Base-by-base conservation (phyloP, 2,329 filamentous ascomycete species). In the Annulohypoxylon truncatum region DNA sequence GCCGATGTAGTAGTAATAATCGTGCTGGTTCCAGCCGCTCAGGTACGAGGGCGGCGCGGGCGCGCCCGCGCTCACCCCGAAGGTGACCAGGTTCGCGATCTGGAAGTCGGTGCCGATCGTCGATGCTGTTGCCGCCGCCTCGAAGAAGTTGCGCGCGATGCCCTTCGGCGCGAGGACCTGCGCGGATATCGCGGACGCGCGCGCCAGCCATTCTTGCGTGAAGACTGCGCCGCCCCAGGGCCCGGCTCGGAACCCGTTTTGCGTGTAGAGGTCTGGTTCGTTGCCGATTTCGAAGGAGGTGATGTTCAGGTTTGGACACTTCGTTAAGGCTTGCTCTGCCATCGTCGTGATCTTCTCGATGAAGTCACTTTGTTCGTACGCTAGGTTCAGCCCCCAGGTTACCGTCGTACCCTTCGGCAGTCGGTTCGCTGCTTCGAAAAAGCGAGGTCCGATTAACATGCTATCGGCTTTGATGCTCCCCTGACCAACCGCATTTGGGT, bases 1-100 rank as follows among this genome's bases (percentile, higher is more conserved):
- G 29, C 79, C 81, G 64, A 85, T 80, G 72, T 83, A 85, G 70
- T 84, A 84, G 71, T 82, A 84, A 75, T 85, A 85, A 72, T 85
- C 81, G 72, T 85, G 83, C 74, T 85, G 83, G 67, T 85, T 85
- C 83, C 82, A 85, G 26, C 75, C 76, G 13, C 57, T 53, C 1
- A 71, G 57, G 22, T 58, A 79, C 72, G 62, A 83, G 73, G 66
- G 78, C 80, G 15, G 58, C 48, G 76, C 75, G 46, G 77, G 78
- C 35, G 81, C 78, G 20, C 72, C 70, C 46, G 76, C 13, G 24
- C 12, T 75, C 61, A 84, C 80, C 31, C 80, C 81, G 57, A 78
- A 75, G 47, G 74, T 52, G 29, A 79, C 74, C 42, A 85, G 74
- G 61, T 81, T 75, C 3, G 74, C 10, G 61, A 85, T 82, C 61